phyloP scores from a whole-genome alignment of 2,329 filamentous ascomycete species.

The Ustulina deusta region DNA sequence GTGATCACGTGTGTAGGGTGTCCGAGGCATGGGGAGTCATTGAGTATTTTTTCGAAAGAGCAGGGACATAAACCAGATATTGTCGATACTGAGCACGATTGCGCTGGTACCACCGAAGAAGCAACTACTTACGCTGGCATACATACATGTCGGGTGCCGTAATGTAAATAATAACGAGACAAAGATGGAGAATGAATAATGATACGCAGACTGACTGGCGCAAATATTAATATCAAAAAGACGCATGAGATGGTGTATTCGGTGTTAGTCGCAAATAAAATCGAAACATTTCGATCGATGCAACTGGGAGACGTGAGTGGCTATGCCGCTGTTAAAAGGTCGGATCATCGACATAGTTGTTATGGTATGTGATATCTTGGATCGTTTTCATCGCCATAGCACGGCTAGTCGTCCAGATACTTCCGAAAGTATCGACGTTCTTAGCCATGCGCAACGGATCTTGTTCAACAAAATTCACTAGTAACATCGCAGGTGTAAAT shows the following conservation, averaged over 20 bases:
- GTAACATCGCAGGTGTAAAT: background rate
- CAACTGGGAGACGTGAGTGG: background rate
- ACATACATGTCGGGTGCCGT: background rate
- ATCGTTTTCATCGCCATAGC: background rate
- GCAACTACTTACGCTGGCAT: background rate
- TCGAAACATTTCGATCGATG: background rate
- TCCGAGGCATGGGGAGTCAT: too few species aligned
- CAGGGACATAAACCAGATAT: background rate
- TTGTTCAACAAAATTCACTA: background rate
- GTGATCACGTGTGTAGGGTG: slow-evolving; percentile 34
- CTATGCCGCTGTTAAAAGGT: background rate
- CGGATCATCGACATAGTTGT: background rate
- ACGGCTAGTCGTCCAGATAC: background rate
- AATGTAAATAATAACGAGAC: slow-evolving; percentile 2
- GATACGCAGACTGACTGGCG: background rate
- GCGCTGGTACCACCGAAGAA: background rate
- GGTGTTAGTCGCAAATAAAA: background rate
- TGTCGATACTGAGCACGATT: background rate
- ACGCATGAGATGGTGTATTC: background rate
- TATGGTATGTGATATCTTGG: background rate
- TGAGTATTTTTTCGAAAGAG: background rate
- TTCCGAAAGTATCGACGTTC: background rate
- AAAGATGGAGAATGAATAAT: background rate
- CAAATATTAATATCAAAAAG: background rate
- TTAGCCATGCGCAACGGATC: background rate